Conservation (phyloP, 2,329 filamentous ascomycete species). For the Botrytis pseudocinerea region DNA sequence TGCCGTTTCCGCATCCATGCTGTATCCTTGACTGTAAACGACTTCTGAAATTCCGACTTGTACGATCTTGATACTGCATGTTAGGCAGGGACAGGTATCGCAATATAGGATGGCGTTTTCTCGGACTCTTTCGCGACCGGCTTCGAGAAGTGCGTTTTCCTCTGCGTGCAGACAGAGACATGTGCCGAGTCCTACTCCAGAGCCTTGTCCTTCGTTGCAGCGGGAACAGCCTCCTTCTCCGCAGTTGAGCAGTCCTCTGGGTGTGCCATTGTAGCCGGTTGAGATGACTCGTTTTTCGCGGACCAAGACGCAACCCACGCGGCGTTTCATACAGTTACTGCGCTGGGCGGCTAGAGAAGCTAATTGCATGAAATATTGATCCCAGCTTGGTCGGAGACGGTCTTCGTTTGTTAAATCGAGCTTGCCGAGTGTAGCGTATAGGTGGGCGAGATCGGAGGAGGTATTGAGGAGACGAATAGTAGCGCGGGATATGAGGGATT, state of each 20-base stretch:
- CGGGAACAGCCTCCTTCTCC: constrained; percentile 86
- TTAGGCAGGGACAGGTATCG: constrained; percentile 94
- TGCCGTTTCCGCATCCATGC: constrained; percentile 86
- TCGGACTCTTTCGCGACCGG: constrained; percentile 84
- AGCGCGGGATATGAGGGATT: constrained; percentile 77
- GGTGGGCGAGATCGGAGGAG: constrained; percentile 66
- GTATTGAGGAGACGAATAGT: constrained; percentile 86
- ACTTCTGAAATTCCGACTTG: constrained; percentile 96
- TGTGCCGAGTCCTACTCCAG: constrained; percentile 74
- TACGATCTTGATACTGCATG: constrained; percentile 97
- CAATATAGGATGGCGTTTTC: constrained; percentile 85
- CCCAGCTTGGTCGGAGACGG: constrained; percentile 87
- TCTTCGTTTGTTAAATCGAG: constrained; percentile 77
- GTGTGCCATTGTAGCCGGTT: constrained; percentile 98
- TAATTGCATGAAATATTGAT: constrained; percentile 98
- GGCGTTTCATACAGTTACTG: constrained; percentile 97
- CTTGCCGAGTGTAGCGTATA: constrained; percentile 70
- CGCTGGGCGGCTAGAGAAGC: constrained; percentile 86
- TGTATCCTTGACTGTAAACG: constrained; percentile 90
- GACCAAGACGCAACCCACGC: constrained; percentile 92
- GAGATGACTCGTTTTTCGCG: constrained; percentile 83
- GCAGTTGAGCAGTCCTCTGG: constrained; percentile 84
- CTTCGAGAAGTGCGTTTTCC: constrained; percentile 94
- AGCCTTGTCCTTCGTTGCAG: constrained; percentile 74
- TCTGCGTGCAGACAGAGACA: constrained; percentile 98